phyloP scores from a whole-genome alignment of 768 basidiomycete genomes.

The Mycena latifolia region DNA sequence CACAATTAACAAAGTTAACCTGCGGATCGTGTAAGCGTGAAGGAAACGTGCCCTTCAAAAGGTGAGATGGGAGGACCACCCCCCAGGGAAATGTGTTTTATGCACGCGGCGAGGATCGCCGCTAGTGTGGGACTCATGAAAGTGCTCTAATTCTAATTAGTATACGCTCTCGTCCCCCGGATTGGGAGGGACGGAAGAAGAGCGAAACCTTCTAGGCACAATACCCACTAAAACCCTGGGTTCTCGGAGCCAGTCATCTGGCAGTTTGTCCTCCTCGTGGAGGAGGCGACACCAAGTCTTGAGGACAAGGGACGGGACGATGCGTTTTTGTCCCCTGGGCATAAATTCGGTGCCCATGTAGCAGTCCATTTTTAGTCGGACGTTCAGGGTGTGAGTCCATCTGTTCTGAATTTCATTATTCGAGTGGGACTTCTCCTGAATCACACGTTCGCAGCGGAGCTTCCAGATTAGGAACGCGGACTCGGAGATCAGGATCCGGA shows the following conservation, averaged over 20 bases:
- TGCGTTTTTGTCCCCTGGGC: too few relatives aligned
- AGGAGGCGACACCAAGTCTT: slow-evolving; percentile 23
- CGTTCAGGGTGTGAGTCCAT: slow-evolving; percentile 15
- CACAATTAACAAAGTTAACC: slow-evolving; percentile 13
- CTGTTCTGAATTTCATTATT: slow-evolving; percentile 22
- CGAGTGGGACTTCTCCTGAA: slow-evolving; percentile 1
- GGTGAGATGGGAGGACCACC: background rate
- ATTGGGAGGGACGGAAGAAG: background rate
- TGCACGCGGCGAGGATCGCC: slow-evolving; percentile 15
- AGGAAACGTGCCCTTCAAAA: background rate
- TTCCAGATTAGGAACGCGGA: slow-evolving; percentile 33
- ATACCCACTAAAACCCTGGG: slow-evolving; percentile 37
- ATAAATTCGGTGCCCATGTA: background rate
- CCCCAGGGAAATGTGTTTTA: slow-evolving; percentile 24
- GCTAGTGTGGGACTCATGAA: slow-evolving; percentile 22
- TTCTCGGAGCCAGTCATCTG: slow-evolving; percentile 21
- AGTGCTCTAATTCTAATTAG: too few relatives aligned
- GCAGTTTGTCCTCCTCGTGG: slow-evolving; percentile 8
- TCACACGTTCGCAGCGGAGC: slow-evolving; percentile 33
- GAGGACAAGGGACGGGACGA: slow-evolving; percentile 13
- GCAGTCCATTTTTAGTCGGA: slow-evolving; percentile 7
- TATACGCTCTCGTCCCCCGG: background rate
- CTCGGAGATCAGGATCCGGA: slow-evolving; percentile 35
- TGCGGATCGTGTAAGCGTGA: slow-evolving; percentile 3
- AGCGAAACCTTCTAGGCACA: slow-evolving; percentile 1